Percentiles rank a stretch among this genome's conserved stretches.
These are phyloP conservation scores for Asterophora parasitica DNA, from an alignment of 768 basidiomycete genomes.

Conservation along the genomic window DNA sequence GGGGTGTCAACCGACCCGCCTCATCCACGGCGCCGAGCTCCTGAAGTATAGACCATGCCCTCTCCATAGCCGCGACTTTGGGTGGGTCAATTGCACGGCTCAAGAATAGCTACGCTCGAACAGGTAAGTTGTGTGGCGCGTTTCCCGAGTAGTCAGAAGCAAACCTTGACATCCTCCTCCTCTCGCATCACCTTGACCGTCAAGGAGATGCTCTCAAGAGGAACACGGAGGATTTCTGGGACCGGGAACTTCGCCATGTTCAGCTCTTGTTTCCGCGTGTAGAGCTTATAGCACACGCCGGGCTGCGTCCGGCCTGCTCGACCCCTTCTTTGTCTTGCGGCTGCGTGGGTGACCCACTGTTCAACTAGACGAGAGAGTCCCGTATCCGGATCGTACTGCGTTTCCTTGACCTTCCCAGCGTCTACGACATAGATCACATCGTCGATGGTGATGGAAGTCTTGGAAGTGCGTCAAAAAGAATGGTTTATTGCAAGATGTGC, in stretches of 20 bases:
- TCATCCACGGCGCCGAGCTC: slow-evolving; percentile 75
- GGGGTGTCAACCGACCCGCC: slow-evolving; percentile 63
- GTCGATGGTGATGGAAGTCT: slow-evolving; percentile 91
- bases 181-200: slow-evolving; percentile 78
- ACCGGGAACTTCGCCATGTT: slow-evolving; percentile 68
- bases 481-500: not conserved
- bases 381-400: slow-evolving; percentile 61
- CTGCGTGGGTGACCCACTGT: slow-evolving; percentile 72
- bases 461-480: not conserved
- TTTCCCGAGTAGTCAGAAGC: slow-evolving; percentile 16
- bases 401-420: slow-evolving; percentile 82
- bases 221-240: slow-evolving; percentile 86
- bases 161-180: slow-evolving; percentile 72
- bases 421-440: slow-evolving; percentile 86
- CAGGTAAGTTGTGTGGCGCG: not conserved
- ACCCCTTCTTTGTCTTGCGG: slow-evolving; percentile 79
- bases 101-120: slow-evolving; percentile 49
- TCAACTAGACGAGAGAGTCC: slow-evolving; percentile 77
- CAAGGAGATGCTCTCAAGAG: slow-evolving; percentile 77
- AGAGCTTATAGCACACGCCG: slow-evolving; percentile 85
- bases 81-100: slow-evolving; percentile 83
- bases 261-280: slow-evolving; percentile 66
- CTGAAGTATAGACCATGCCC: slow-evolving; percentile 66
- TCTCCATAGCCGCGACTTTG: slow-evolving; percentile 64
- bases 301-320: slow-evolving; percentile 85